Evolutionary conservation across 2,329 filamentous ascomycete genomes (phyloP), one percentile per base, ranked within the genome.

Genomic region (Diaporthe ampelina): DNA sequence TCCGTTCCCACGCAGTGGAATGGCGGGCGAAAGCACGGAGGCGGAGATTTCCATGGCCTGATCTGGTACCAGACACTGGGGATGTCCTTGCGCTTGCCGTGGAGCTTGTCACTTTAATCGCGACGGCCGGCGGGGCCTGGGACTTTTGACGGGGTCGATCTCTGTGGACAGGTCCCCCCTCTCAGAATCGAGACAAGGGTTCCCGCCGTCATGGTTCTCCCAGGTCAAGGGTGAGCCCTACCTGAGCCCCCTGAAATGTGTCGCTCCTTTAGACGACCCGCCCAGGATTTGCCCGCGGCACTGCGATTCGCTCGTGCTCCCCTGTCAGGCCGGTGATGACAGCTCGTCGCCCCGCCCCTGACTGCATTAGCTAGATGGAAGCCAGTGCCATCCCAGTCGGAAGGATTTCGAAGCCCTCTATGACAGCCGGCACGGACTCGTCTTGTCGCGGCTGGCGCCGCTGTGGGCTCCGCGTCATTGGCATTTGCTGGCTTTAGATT

Each of bases 301-400:
- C 65, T 74, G 72, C 67, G 72, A 74, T 74, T 74, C 56, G 74
- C 71, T 21, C 24, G 35, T 57, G 17, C 48, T n/a, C 57, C 65
- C 70, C 65, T 65, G 70, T 61, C 71, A 61, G 65, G 67, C 74
- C 74, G 68, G 61, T 74, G 45, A 57, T 75, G 74, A 74, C 72
- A 74, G 74, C 68, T 75, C 57, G 70, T 59, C 67, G 70, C 58
- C 72, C 74, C 63, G 32, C 63, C 63, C 59, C 59, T 74, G 72
- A 70, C 40, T 69, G 74, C 71, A 73, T 74, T 73, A 73, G 71
- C 74, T 73, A 59, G 68, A 45, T 71, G 58, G 43, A 48, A 59
- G 52, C 56, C 63, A 70, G 72, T 61, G 72, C 70, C 37, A 50
- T 26, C 57, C 71, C 74, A 26, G 65, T 29, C 61, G 26, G 61